These are phyloP conservation scores for Dovyalis caffra DNA, from an alignment of 345 rosid species.

Conservation along the genomic window DNA sequence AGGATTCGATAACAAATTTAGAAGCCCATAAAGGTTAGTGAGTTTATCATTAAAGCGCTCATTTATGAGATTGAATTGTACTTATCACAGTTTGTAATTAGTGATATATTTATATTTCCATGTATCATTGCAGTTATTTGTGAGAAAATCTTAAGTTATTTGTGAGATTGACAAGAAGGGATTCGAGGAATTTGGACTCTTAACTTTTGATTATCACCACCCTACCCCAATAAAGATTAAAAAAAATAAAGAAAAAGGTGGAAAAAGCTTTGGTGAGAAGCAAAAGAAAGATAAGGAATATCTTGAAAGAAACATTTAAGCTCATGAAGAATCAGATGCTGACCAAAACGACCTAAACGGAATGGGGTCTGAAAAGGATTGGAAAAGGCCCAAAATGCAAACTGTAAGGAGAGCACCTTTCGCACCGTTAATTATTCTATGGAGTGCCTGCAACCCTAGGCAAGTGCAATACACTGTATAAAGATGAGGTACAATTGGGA, in stretches of 20 bases:
- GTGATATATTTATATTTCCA: no score
- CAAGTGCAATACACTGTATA: background rate
- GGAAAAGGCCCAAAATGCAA: background rate
- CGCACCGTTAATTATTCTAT: background rate
- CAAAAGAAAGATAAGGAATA: conserved; percentile 16
- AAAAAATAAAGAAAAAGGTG: background rate
- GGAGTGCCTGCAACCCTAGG: background rate
- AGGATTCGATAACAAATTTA: background rate
- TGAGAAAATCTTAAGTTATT: no score
- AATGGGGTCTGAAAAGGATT: background rate
- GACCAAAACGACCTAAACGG: background rate
- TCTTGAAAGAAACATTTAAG: conserved; percentile 17
- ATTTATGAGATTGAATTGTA: no score
- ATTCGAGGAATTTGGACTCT: background rate
- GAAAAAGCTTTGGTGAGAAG: background rate
- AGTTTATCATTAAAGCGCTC: no score
- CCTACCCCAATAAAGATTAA: background rate
- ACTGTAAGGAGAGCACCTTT: background rate
- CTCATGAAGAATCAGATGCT: conserved; percentile 33
- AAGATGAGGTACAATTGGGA: no score
- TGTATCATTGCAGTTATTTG: no score
- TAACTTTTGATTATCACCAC: background rate
- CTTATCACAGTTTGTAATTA: no score
- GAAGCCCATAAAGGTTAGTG: no score
- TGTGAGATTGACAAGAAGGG: no score